These are phyloP conservation scores for Corylus heterophylla DNA, from an alignment of 306 rosid species.

Conservation along the genomic window DNA sequence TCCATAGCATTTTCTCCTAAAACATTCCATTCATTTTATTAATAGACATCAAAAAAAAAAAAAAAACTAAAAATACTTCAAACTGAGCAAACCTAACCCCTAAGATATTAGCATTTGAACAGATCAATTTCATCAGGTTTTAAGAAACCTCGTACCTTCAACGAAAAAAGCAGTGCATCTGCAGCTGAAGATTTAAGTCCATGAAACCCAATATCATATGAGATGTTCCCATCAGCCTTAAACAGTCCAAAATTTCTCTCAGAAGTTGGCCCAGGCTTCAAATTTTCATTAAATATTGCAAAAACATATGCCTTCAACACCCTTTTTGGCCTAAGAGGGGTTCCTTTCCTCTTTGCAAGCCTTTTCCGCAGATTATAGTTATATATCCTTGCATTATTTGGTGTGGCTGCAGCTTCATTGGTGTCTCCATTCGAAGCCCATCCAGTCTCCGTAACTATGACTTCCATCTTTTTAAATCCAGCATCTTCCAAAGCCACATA, in stretches of 20 bases:
- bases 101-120: slow-evolving; percentile 3
- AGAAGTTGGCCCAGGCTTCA: slow-evolving; percentile 65
- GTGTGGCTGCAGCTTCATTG: slow-evolving; percentile 72
- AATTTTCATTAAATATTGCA: slow-evolving; percentile 80
- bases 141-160: slow-evolving; percentile 52
- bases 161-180: slow-evolving; percentile 51
- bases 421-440: slow-evolving; percentile 87
- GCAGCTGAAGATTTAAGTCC: slow-evolving; percentile 77
- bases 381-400: slow-evolving; percentile 74
- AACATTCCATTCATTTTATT: neutral
- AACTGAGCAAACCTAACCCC: neutral
- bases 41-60: neutral
- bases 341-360: slow-evolving; percentile 91
- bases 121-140: neutral
- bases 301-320: slow-evolving; percentile 80
- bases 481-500: slow-evolving; percentile 85
- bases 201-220: slow-evolving; percentile 83
- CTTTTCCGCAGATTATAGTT: slow-evolving; percentile 88
- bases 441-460: slow-evolving; percentile 91
- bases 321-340: slow-evolving; percentile 82
- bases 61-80: neutral
- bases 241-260: slow-evolving; percentile 88
- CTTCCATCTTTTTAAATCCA: slow-evolving; percentile 80
- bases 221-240: slow-evolving; percentile 89
- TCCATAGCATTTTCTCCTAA: neutral